Evolutionary conservation across 108 stramenopile genomes (phyloP).

Genomic region (Nitzschia sp.): DNA sequence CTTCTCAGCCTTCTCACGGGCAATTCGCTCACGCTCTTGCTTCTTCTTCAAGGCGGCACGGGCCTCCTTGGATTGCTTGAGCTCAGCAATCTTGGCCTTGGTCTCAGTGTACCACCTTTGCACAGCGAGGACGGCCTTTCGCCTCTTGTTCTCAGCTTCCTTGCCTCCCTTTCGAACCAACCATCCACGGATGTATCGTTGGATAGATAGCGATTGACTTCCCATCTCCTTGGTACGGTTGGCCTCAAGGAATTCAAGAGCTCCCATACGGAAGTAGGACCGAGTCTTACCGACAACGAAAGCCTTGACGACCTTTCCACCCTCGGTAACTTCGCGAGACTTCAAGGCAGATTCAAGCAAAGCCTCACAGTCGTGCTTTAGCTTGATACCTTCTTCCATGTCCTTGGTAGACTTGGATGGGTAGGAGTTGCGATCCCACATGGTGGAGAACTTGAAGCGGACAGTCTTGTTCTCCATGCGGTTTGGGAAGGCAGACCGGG

Average conservation of each 20-base stretch:
- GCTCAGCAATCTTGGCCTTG: slow-evolving; percentile 13
- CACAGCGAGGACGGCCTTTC: slow-evolving; percentile 31
- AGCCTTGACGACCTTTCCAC: slow-evolving; percentile 38
- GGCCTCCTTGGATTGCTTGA: slow-evolving; percentile 12
- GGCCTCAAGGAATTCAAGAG: slow-evolving; percentile 79
- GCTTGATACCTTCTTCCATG: slow-evolving; percentile 36
- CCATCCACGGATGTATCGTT: slow-evolving; percentile 51
- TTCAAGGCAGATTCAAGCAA: slow-evolving; percentile 51
- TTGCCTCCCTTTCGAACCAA: slow-evolving; percentile 38
- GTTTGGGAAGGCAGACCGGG: slow-evolving; percentile 94
- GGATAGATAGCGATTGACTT: slow-evolving; percentile 43
- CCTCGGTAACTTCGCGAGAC: slow-evolving; percentile 27
- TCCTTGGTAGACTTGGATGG: slow-evolving; percentile 36
- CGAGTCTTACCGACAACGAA: slow-evolving; percentile 81
- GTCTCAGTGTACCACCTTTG: slow-evolving; percentile 36
- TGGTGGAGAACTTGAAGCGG: slow-evolving; percentile 59
- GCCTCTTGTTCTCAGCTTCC: slow-evolving; percentile 29
- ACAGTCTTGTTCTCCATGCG: slow-evolving; percentile 83
- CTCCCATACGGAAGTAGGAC: slow-evolving; percentile 87
- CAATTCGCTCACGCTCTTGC: slow-evolving; percentile 25
- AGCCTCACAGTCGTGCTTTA: slow-evolving; percentile 45
- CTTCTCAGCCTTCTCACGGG: slow-evolving; percentile 39
- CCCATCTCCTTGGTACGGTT: slow-evolving; percentile 54
- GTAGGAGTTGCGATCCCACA: slow-evolving; percentile 43
- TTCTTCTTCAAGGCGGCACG: slow-evolving; percentile 22